Evolutionary conservation across 129 eudicot species (phyloP), one percentile per base, ranked within the genome.

Genomic region (Flaveria sonorensis): DNA sequence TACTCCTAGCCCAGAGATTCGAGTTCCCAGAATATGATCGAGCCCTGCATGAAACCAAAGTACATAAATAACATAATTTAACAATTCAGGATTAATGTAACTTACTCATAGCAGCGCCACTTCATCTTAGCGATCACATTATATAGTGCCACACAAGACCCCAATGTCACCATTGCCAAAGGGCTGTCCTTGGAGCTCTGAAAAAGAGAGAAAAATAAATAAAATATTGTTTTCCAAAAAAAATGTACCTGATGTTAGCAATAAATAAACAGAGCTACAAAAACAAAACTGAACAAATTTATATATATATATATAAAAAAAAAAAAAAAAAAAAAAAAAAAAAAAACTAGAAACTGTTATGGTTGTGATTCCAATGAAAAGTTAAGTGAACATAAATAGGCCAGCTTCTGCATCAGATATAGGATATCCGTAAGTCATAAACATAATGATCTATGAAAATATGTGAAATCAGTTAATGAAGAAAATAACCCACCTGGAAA

Each of bases 151-250:
- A 83, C 20, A 72, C 79, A 81, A 59, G 75, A 82, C 51, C 79
- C 64, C 21, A 90, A 76, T 48, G 96, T 77, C 71, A n/a, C 82
- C 82, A 78, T 74, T 48, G 98, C 95, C 84, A 90, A 80, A 74
- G 89, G 92, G 42, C 85, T 84, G 87, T 93, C 98, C 62, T 77
- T 81, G 11, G 98, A 74, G 79, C 98, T 87, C 98, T 93, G 96
- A 39, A 74, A 67, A 30, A 4, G 61, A 79, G 6, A 56, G 16
- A 1, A 24, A 39, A 20, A 21, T 12, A 12, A 61, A 26, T 61
- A 24, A 61, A 3, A 23, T 3, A 2, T 24, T n/a, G n/a, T 60
- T 60, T 61, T 61, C 4, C 21, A 6, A 3, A 5, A 12, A 30
- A 62, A 26, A 63, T 30, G 46, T 6, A 8, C 19, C 10, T 14